Base-by-base conservation (phyloP, 148 eudicot species). In the Selenicereus undatus region DNA sequence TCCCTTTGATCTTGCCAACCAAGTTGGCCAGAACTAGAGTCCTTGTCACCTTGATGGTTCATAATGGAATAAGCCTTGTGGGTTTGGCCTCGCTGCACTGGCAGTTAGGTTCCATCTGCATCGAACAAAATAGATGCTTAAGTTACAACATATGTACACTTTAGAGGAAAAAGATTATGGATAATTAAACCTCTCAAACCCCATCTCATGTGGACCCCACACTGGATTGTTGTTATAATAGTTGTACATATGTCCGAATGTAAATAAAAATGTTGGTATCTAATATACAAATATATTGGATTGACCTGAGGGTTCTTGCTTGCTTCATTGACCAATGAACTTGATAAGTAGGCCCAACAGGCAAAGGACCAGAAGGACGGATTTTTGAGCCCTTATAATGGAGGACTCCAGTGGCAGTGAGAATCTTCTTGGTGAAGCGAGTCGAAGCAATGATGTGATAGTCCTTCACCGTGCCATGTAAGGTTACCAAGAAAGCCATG, bases 251-350 rank as follows among this genome's bases (percentile, higher is more conserved):
- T 4, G 7, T 39, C 43, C 5, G 8, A n/a, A 4, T 39, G 43
- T 39, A 32, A 32, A 32, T 32, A 1, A 32, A 32, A 32, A 32
- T 32, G 32, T 75, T 3, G 60, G 62, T 12, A 16, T 18, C 36
- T 8, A 32, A 35, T 29, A 17, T 39, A n/a, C 29, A n/a, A 64
- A 64, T 9, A 29, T 16, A 22, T 27, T 75, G 35, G 51, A 42
- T 24, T 29, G 88, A 91, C 98, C 97, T 92, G 52, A 93, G 74
- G 48, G 94, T 90, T 80, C 98, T 85, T 26, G 98, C 98, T 85
- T 94, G 98, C 79, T 90, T 90, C 97, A 94, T 87, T 48, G 97
- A 92, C 97, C 98, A 92, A 72, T 92, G 93, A 71, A 91, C 69
- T 0, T 91, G 89, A 71, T 90, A 89, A 74, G 90, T 88, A n/a